These are phyloP conservation scores for Talaromyces marneffei DNA, from an alignment of 2,329 filamentous ascomycete species.

Conservation along the genomic window DNA sequence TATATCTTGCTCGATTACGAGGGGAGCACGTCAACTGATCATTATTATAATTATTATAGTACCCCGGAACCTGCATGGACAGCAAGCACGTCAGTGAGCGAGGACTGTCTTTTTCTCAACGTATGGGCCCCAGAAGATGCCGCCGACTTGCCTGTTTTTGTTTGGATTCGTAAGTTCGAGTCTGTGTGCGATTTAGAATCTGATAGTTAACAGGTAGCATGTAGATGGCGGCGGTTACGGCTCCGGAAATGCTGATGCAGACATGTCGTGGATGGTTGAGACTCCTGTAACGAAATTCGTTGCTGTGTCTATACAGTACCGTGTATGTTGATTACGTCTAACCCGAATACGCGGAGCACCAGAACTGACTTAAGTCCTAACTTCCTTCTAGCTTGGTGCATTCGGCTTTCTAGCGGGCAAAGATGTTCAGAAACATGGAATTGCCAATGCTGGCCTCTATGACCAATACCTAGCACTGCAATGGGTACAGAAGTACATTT, in stretches of 20 bases:
- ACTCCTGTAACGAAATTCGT: slow-evolving; percentile 44
- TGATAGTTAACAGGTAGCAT: not conserved
- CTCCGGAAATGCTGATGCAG: slow-evolving; percentile 30
- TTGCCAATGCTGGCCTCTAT: slow-evolving; percentile 45
- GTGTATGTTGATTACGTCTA: slow-evolving; percentile 32
- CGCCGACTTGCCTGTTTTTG: slow-evolving; percentile 27
- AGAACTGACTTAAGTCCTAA: too few species aligned
- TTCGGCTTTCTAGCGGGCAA: slow-evolving; percentile 42
- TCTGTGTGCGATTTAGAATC: slow-evolving; percentile 12
- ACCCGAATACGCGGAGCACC: too few species aligned
- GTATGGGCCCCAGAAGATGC: slow-evolving; percentile 26
- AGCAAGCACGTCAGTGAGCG: not conserved
- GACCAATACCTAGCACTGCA: slow-evolving; percentile 53
- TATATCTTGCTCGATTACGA: not conserved
- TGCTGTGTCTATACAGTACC: slow-evolving; percentile 46
- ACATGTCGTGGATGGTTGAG: slow-evolving; percentile 38
- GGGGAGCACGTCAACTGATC: not conserved
- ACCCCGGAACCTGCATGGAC: not conserved
- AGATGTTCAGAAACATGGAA: slow-evolving; percentile 35
- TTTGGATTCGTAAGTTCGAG: slow-evolving; percentile 22
- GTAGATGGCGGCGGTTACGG: slow-evolving; percentile 32
- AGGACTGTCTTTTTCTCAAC: slow-evolving; percentile 33
- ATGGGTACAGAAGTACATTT: slow-evolving; percentile 53
- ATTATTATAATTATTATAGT: not conserved
- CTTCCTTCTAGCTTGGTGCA: slow-evolving; percentile 20